phyloP scores from a whole-genome alignment of 805 yeast species.

The Ogataea corticis region DNA sequence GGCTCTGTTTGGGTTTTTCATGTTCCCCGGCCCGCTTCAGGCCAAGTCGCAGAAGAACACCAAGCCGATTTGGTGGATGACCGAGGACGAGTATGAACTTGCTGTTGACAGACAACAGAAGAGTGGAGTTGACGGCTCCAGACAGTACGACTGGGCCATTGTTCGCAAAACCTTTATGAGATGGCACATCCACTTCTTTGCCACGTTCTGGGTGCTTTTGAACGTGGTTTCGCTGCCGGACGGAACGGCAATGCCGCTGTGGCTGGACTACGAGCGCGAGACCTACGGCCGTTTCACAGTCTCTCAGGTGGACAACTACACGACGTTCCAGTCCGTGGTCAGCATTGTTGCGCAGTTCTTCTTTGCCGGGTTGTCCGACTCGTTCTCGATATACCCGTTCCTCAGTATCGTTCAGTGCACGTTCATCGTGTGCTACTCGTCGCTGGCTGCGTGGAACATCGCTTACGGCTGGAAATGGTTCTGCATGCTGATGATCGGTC shows the following conservation, averaged over 20 bases:
- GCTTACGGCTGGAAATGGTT: constrained; percentile 42
- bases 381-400: constrained; percentile 39
- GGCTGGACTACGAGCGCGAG: constrained; percentile 35
- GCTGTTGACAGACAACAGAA: constrained; percentile 44
- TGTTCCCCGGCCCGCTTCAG: constrained; percentile 52
- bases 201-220: constrained; percentile 47
- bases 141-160: constrained; percentile 35
- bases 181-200: constrained; percentile 60
- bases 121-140: constrained; percentile 34
- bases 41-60: constrained; percentile 21
- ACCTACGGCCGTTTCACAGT: constrained; percentile 30
- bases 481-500: constrained; percentile 39
- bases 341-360: constrained; percentile 42
- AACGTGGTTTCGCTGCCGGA: constrained; percentile 43
- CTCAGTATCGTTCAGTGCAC: constrained; percentile 32
- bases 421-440: constrained; percentile 39
- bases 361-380: constrained; percentile 40
- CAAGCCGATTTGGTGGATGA: constrained; percentile 32
- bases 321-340: constrained; percentile 42
- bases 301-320: constrained; percentile 40
- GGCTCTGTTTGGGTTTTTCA: constrained; percentile 52
- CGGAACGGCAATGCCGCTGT: constrained; percentile 41
- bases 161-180: constrained; percentile 49
- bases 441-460: constrained; percentile 43
- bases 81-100: constrained; percentile 28